Percentiles rank a stretch among this genome's conserved stretches.
These are phyloP conservation scores for Calonectria hawksworthii DNA, from an alignment of 2,329 filamentous ascomycete species.

Conservation along the genomic window DNA sequence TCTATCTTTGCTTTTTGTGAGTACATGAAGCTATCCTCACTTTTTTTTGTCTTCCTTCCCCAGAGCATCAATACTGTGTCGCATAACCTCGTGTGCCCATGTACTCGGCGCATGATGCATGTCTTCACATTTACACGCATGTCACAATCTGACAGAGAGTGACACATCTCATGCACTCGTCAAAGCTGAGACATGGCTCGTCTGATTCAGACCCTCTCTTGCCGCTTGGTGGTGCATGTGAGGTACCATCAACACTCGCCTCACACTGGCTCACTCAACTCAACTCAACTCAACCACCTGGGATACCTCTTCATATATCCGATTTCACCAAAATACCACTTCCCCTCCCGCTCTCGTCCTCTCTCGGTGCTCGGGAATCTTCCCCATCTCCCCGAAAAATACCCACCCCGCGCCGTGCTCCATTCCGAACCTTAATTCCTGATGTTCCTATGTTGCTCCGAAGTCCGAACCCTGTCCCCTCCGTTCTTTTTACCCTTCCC, in stretches of 20 bases:
- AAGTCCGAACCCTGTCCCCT: background rate
- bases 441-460: background rate
- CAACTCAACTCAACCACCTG: no score
- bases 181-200: background rate
- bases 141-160: background rate
- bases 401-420: background rate
- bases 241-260: background rate
- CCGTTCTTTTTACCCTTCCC: background rate
- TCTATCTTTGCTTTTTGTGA: background rate
- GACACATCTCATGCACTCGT: background rate
- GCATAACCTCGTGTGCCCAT: background rate
- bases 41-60: background rate
- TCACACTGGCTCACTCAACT: background rate
- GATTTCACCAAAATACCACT: background rate
- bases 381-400: background rate
- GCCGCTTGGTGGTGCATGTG: background rate
- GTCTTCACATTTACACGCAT: background rate
- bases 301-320: background rate
- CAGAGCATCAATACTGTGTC: no score
- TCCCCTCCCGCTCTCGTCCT: background rate
- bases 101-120: background rate
- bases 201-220: background rate
- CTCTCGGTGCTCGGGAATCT: background rate
- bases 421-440: conserved; percentile 2
- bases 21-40: background rate